Evolutionary conservation across 208 protist species (phyloP).

Genomic region (Acanthamoeba polyphaga): DNA sequence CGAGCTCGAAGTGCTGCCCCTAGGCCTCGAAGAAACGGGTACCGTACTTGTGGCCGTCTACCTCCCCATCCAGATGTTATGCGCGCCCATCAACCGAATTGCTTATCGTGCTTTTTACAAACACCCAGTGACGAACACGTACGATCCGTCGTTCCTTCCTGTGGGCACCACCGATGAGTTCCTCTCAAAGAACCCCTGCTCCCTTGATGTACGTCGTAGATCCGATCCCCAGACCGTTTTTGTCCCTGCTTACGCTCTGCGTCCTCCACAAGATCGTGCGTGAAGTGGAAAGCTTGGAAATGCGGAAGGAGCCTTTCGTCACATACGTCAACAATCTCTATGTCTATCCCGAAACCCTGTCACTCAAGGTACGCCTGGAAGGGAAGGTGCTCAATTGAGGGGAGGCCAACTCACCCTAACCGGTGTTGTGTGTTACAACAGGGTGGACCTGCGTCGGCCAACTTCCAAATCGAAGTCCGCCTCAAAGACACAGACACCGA

Average conservation of each 20-base stretch:
- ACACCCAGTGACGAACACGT: neutral
- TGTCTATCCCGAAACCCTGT: conserved; percentile 24
- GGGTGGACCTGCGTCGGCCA: neutral
- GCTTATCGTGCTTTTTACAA: neutral
- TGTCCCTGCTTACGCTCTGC: neutral
- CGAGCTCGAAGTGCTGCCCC: neutral
- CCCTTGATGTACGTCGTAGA: neutral
- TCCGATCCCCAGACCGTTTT: neutral
- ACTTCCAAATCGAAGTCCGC: conserved; percentile 40
- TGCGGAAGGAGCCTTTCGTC: neutral
- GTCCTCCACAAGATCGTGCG: neutral
- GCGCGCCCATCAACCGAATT: neutral
- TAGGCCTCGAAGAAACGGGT: neutral
- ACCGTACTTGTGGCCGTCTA: neutral
- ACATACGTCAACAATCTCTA: conserved; percentile 38
- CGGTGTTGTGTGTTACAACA: neutral
- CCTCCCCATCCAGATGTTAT: neutral
- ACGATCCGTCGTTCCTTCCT: neutral
- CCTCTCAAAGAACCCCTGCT: neutral
- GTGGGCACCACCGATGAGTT: neutral
- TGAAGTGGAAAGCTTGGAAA: conserved; percentile 24
- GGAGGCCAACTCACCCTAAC: no score
- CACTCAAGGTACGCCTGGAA: neutral
- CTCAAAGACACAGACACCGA: conserved; percentile 35
- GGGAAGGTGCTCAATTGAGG: no score